Conservation (phyloP, 2,329 filamentous ascomycete genomes). For the Talaromyces sp. region DNA sequence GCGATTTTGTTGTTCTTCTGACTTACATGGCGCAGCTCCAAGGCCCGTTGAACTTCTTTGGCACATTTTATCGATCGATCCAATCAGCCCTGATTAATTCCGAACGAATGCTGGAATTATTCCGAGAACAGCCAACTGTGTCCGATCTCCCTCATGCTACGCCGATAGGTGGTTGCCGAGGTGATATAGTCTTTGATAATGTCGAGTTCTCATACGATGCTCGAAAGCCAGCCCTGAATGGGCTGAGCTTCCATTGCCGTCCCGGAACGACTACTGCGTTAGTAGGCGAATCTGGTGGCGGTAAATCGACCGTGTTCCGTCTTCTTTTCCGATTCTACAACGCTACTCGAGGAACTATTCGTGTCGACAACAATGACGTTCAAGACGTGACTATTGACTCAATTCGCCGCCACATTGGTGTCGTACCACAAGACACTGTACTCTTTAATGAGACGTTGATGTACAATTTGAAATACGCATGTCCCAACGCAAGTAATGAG, state of each 20-base stretch:
- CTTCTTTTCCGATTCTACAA: conserved; percentile 97
- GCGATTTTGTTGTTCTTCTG: conserved; percentile 66
- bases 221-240: conserved; percentile 75
- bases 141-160: conserved; percentile 65
- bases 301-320: conserved; percentile 94
- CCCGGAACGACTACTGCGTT: conserved; percentile 93
- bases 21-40: conserved; percentile 77
- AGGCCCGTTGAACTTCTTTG: conserved; percentile 78
- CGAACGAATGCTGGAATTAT: conserved; percentile 88
- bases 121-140: conserved; percentile 92
- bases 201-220: conserved; percentile 88
- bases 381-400: conserved; percentile 87
- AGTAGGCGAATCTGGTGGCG: conserved; percentile 92
- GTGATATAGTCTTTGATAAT: conserved; percentile 79
- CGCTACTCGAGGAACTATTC: conserved; percentile 68
- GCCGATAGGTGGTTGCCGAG: conserved; percentile 62
- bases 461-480: conserved; percentile 91
- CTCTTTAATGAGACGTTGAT: conserved; percentile 91
- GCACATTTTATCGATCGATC: conserved; percentile 91
- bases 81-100: conserved; percentile 97
- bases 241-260: conserved; percentile 75
- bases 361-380: conserved; percentile 78
- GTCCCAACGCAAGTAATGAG: conserved; percentile 71
- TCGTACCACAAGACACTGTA: conserved; percentile 94
- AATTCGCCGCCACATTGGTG: conserved; percentile 83